Evolutionary conservation across 768 basidiomycete species (phyloP).

Genomic region (Serendipita sp.): DNA sequence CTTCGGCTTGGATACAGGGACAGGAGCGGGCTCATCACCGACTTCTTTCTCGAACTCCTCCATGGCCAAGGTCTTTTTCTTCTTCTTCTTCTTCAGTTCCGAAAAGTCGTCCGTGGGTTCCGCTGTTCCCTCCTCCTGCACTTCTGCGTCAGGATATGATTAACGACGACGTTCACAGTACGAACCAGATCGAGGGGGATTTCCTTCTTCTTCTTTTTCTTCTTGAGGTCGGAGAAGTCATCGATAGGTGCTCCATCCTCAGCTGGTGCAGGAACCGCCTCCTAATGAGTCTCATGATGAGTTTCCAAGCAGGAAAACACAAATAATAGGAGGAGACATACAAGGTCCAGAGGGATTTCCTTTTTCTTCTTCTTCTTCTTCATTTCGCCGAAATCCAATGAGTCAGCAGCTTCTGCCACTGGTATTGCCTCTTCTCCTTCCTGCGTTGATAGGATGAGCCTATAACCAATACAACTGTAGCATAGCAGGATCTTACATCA

Average conservation of each 20-base stretch:
- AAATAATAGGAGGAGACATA: neutral
- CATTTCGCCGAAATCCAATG: slow-evolving; percentile 87
- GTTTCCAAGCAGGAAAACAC: neutral
- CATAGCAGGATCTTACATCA: slow-evolving; percentile 6
- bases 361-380: slow-evolving; percentile 90
- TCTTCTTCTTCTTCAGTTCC: slow-evolving; percentile 89
- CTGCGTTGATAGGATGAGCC: slow-evolving; percentile 4
- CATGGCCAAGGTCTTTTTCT: slow-evolving; percentile 83
- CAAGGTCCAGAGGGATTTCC: neutral
- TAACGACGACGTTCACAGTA: neutral
- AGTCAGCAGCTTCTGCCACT: slow-evolving; percentile 35
- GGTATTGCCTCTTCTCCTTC: slow-evolving; percentile 16
- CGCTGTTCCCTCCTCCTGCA: slow-evolving; percentile 10
- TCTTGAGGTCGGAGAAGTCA: slow-evolving; percentile 20
- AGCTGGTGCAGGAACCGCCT: slow-evolving; percentile 12
- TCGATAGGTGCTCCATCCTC: slow-evolving; percentile 10
- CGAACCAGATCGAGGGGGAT: slow-evolving; percentile 39
- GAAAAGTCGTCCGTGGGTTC: slow-evolving; percentile 58
- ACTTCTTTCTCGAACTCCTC: slow-evolving; percentile 93
- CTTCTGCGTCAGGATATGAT: neutral
- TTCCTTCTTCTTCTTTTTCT: slow-evolving; percentile 45
- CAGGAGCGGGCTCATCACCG: slow-evolving; percentile 40
- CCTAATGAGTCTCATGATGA: neutral
- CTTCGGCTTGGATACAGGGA: slow-evolving; percentile 13
- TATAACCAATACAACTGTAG: neutral